Evolutionary conservation across 2,329 filamentous ascomycete species (phyloP), one percentile per base, ranked within the genome.

Genomic region (Cladosporium oxysporum): DNA sequence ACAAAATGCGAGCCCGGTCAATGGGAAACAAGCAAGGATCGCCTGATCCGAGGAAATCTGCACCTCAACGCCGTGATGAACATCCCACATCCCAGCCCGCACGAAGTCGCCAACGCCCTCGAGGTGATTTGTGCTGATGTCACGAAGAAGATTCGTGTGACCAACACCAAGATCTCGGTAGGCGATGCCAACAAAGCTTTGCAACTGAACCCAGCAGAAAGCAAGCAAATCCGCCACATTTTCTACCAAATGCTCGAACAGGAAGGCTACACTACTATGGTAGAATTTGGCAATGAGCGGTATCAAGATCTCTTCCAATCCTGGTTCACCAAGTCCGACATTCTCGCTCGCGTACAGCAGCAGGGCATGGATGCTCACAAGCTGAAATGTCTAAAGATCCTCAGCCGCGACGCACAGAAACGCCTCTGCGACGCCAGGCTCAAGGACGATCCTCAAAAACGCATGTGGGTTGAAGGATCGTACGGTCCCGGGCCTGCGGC

Each of bases 41-140:
- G 84, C 64, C 81, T 95, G 26, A 83, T 93, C 23, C 82, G 84
- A 28, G 86, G 89, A 71, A 88, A 85, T 29, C 79, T 83, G 16
- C 88, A 91, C 70, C 80, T 96, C 18, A 85, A 88, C 67, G 78
- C 79, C 2, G 81, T 87, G 29, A 87, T 92, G 73, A 76, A 79
- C 44, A 77, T 82, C 7, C 83, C 87, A 52, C 83, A 85, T 29
- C 83, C 84, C 3, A 82, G 88, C 26, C 76, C 85, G 18, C 87
- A 90, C 52, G 81, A 83, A 50, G 91, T 89, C 74, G 84, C 84
- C 44, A 81, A 92, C 55, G 90, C 91, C 0, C 80, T 96, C 5
- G 91, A 96, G 75, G 85, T 92, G 55, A 88, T 96, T 28, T 93
- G 90, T 73, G 90, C 87, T 31, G 91, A 94, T 78, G 90, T 94